Conservation (phyloP, 176 grass and related monocot genomes). For the Carex littledalei region DNA sequence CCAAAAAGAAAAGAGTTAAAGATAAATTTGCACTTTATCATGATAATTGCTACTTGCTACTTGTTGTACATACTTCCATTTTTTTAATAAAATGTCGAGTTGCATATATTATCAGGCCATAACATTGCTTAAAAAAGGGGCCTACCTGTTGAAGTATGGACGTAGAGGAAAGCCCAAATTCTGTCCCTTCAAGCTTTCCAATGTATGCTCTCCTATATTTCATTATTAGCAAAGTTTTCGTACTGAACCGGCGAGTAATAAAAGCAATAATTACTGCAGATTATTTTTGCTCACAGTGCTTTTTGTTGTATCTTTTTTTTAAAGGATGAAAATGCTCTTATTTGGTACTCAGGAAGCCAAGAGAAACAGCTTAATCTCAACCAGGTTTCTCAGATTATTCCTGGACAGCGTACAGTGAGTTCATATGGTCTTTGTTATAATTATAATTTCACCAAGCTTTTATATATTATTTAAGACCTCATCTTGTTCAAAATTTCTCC, state of each 20-base stretch:
- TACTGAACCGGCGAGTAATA: background rate
- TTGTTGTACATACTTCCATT: background rate
- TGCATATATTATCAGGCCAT: conserved; percentile 40
- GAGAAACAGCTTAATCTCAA: conserved; percentile 59
- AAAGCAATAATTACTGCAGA: background rate
- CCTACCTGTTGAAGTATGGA: conserved; percentile 76
- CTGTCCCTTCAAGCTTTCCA: conserved; percentile 69
- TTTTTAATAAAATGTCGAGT: background rate
- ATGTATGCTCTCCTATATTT: conserved; percentile 32
- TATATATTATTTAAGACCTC: background rate
- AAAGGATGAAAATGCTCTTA: conserved; percentile 56
- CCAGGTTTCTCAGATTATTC: conserved; percentile 76
- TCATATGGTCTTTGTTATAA: background rate
- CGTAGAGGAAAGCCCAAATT: conserved; percentile 76
- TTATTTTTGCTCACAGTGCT: conserved; percentile 5
- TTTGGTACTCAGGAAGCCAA: conserved; percentile 62
- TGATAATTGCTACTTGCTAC: background rate
- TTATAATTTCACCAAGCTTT: background rate
- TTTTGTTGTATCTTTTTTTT: conserved; percentile 8
- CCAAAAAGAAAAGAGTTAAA: background rate
- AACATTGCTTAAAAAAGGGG: conserved; percentile 62
- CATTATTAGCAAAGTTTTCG: background rate
- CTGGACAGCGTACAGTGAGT: conserved; percentile 72
- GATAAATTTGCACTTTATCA: background rate
- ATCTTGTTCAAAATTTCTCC: background rate